Evolutionary conservation across 495 filamentous ascomycete species (phyloP).

Genomic region (Trichoderma gamsii): DNA sequence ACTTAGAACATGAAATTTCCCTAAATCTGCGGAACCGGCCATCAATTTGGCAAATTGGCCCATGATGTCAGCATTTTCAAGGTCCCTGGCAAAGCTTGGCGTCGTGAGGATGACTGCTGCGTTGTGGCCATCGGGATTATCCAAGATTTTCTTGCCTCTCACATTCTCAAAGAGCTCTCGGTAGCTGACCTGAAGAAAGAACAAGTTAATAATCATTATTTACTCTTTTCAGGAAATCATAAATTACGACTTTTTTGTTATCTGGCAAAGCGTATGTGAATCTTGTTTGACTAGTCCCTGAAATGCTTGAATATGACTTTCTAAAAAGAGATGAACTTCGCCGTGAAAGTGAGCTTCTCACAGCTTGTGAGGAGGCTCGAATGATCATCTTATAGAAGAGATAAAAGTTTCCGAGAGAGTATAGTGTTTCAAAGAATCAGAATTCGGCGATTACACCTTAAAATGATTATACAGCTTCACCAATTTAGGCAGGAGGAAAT

Average conservation of each 20-base stretch:
- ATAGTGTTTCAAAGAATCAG: background rate
- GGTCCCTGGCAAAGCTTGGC: background rate
- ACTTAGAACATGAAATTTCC: conserved; percentile 3
- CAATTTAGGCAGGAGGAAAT: too few species aligned
- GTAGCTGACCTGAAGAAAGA: background rate
- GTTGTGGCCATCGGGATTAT: conserved; percentile 3
- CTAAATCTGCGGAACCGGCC: background rate
- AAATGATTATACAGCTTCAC: background rate
- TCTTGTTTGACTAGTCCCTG: background rate
- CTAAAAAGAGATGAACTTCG: background rate
- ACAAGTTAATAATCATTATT: background rate
- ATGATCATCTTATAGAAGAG: background rate
- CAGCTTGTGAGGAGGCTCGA: background rate
- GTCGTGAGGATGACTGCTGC: conserved; percentile 14
- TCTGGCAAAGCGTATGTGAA: conserved; percentile 1
- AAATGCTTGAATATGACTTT: background rate
- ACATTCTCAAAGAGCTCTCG: background rate
- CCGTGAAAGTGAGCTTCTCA: background rate
- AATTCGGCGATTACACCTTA: background rate
- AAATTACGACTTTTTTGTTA: background rate
- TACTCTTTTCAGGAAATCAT: background rate
- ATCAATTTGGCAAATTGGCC: background rate
- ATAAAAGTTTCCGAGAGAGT: background rate
- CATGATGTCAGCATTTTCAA: background rate
- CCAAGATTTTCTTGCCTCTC: background rate